Conservation (phyloP, 352 stramenopile species). For the Blastocystis sp. region DNA sequence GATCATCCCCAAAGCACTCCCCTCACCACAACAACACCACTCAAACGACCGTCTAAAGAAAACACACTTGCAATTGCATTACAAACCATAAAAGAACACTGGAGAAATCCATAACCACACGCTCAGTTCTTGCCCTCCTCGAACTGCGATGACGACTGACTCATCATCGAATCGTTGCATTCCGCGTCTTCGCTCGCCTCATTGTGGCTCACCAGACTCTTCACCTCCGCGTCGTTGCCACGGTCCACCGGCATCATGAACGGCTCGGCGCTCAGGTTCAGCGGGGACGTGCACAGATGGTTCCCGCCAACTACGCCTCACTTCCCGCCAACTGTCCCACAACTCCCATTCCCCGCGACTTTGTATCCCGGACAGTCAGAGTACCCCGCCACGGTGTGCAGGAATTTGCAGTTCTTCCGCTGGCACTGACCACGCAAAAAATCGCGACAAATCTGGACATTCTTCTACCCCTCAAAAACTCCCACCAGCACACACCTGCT, state of each 20-base stretch:
- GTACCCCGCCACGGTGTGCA: constrained; percentile 2
- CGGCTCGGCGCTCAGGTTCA: neutral
- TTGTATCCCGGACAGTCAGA: neutral
- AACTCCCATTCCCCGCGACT: neutral
- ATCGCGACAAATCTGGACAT: constrained; percentile 62
- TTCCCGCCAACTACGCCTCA: constrained; percentile 16
- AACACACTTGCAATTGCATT: too few species aligned
- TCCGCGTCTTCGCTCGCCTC: neutral
- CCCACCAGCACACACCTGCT: neutral
- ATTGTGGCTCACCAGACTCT: neutral
- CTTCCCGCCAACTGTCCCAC: neutral
- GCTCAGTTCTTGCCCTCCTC: neutral
- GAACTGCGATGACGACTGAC: neutral
- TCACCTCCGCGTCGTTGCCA: neutral
- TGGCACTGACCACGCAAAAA: constrained; percentile 61
- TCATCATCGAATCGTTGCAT: neutral
- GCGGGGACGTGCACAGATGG: neutral
- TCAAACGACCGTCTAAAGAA: too few species aligned
- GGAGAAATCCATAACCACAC: neutral
- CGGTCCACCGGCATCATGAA: neutral
- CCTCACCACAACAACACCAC: too few species aligned
- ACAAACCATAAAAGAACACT: too few species aligned
- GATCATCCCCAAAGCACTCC: too few species aligned
- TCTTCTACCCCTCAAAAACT: neutral
- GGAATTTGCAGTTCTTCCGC: constrained; percentile 69